phyloP scores from a whole-genome alignment of 1,284 basidiomycete species.

The Baeospora myosura region DNA sequence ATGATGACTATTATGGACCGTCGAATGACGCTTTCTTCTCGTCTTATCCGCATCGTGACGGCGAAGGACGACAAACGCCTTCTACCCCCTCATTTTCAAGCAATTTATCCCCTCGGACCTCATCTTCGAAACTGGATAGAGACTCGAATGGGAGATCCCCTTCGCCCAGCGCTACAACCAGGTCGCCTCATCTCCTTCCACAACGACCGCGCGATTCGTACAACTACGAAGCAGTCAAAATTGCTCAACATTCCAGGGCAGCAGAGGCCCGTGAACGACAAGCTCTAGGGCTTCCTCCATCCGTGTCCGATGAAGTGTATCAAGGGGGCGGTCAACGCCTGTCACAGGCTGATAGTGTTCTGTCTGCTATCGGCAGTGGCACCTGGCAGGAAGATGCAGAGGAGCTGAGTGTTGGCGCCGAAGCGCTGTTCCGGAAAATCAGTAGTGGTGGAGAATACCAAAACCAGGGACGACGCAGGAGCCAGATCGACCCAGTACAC shows the following conservation, averaged over 20 bases:
- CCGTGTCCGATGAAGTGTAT: slow-evolving; percentile 27
- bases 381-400: slow-evolving; percentile 31
- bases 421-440: slow-evolving; percentile 43
- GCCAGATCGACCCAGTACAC: no score
- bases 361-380: slow-evolving; percentile 37
- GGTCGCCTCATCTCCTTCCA: not conserved
- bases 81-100: not conserved
- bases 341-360: slow-evolving; percentile 39
- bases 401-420: slow-evolving; percentile 42
- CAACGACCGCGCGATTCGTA: slow-evolving; percentile 1
- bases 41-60: not conserved
- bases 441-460: slow-evolving; percentile 16
- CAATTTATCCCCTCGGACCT: no score
- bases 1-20: not conserved
- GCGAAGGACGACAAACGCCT: not conserved
- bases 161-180: slow-evolving; percentile 5
- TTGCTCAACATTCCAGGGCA: slow-evolving; percentile 30
- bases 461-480: slow-evolving; percentile 10
- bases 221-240: slow-evolving; percentile 24
- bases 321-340: slow-evolving; percentile 14
- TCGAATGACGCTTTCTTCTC: not conserved
- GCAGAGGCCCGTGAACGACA: slow-evolving; percentile 37
- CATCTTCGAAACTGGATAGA: not conserved
- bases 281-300: slow-evolving; percentile 40
- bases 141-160: not conserved